Evolutionary conservation across 225 moss, liverwort and hornwort genomes (phyloP).

Genomic region (Climacium dendroides): DNA sequence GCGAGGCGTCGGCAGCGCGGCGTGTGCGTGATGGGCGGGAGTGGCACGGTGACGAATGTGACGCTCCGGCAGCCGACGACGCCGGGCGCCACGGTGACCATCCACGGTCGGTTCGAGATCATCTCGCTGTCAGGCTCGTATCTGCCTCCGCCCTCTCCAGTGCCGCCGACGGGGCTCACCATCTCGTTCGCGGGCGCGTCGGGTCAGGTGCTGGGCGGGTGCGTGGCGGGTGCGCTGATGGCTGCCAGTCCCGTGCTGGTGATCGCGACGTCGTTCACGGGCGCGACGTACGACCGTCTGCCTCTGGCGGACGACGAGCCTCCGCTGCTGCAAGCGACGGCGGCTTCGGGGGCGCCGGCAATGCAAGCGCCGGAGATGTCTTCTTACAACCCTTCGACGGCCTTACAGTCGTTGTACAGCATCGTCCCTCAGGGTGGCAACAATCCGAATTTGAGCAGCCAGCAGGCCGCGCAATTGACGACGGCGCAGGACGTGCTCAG

Average conservation of each 20-base stretch:
- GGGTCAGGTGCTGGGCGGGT: slow-evolving; percentile 88
- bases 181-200: slow-evolving; percentile 73
- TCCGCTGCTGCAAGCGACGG: slow-evolving; percentile 8
- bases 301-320: slow-evolving; percentile 75
- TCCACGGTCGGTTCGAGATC: slow-evolving; percentile 93
- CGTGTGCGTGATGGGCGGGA: slow-evolving; percentile 80
- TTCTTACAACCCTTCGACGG: slow-evolving; percentile 12
- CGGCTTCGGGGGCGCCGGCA: slow-evolving; percentile 7
- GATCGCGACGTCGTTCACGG: slow-evolving; percentile 78
- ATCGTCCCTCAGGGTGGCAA: slow-evolving; percentile 31
- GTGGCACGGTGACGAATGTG: slow-evolving; percentile 88
- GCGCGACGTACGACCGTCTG: slow-evolving; percentile 71
- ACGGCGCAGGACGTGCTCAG: slow-evolving; percentile 29
- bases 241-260: slow-evolving; percentile 85
- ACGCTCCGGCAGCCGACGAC: slow-evolving; percentile 74
- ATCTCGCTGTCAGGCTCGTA: slow-evolving; percentile 86
- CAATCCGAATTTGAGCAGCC: slow-evolving; percentile 24
- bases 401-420: slow-evolving; percentile 37
- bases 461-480: slow-evolving; percentile 27
- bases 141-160: slow-evolving; percentile 54
- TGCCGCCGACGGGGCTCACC: slow-evolving; percentile 62
- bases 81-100: slow-evolving; percentile 73
- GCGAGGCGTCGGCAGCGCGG: slow-evolving; percentile 74
- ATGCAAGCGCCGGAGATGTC: slow-evolving; percentile 30
- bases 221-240: slow-evolving; percentile 73